Evolutionary conservation across 768 basidiomycete species (phyloP), one percentile per base, ranked within the genome.

Genomic region (Thelephora aurantiotincta): DNA sequence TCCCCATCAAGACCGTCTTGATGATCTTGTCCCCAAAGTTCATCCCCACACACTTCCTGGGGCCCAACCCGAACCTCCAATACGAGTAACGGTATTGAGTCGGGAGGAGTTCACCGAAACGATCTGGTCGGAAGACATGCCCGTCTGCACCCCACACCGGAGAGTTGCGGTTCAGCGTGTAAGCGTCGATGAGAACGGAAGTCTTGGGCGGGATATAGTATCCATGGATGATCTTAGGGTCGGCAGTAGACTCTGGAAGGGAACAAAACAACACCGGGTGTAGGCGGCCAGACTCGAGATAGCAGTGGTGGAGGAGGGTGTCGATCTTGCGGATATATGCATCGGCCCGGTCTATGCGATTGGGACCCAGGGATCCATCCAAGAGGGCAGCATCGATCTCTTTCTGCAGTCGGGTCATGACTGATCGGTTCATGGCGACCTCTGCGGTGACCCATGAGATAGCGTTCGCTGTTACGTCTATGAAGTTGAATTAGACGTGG

Each of bases 21-120:
- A 45, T 23, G 12, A 45, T 45, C 26, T 45, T 45, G 16, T 45
- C 44, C 35, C 44, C 44, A 45, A 45, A 45, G 44, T 45, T 26
- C 16, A 18, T 16, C 11, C 44, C 44, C 11, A 45, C 46, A 5
- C 46, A 47, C 42, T 47, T 47, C 12, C 46, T 30, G 11, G 46
- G 46, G 42, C 46, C 46, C 26, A 47, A 33, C 16, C 46, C 46
- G 19, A 47, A 47, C 19, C 46, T 30, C 46, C 46, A 47, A 16
- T 33, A 35, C 9, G 46, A 47, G 46, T 47, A 47, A 33, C 46
- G 26, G 35, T 47, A 47, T 30, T 47, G 30, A 11, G 46, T 20
- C 6, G 46, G 46, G 3, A 34, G 19, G 16, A 47, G 26, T 13
- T 16, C 34, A 19, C 14, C 26, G 46, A 47, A 47, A 13, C 46